Percentiles rank a stretch among this genome's conserved stretches.
These are phyloP conservation scores for Raphanus raphanistrum DNA, from an alignment of 345 rosid genomes.

Conservation along the genomic window DNA sequence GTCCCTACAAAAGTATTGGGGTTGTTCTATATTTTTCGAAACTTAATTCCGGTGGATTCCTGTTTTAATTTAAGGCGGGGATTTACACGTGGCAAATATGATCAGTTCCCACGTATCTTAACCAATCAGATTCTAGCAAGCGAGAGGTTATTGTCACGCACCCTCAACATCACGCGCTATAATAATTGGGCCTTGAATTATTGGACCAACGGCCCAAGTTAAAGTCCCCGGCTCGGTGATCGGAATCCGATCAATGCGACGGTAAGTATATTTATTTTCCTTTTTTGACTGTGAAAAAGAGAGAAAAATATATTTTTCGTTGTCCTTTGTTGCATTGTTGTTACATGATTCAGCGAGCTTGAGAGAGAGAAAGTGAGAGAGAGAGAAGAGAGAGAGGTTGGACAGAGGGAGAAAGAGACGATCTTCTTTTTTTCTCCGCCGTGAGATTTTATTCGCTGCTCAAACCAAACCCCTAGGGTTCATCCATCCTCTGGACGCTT, in stretches of 20 bases:
- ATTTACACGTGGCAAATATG: slow-evolving; percentile 55
- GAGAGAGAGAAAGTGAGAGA: background rate
- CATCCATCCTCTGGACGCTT: slow-evolving; percentile 13
- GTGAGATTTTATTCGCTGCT: slow-evolving; percentile 23
- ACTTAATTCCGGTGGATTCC: slow-evolving; percentile 45
- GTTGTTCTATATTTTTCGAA: background rate
- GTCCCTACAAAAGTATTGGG: background rate
- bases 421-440: slow-evolving; percentile 24
- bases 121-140: slow-evolving; percentile 63
- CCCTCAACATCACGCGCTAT: background rate
- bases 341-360: slow-evolving; percentile 1
- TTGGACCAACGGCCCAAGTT: slow-evolving; percentile 16
- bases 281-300: slow-evolving; percentile 7
- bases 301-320: background rate
- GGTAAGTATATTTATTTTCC: slow-evolving; percentile 5
- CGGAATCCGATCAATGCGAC: slow-evolving; percentile 32
- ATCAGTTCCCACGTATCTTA: slow-evolving; percentile 46
- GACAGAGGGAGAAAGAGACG: background rate
- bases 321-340: slow-evolving; percentile 17
- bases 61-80: slow-evolving; percentile 33
- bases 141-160: slow-evolving; percentile 23
- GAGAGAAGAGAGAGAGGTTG: background rate
- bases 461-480: slow-evolving; percentile 24
- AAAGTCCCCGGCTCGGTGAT: slow-evolving; percentile 2
- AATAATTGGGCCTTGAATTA: background rate